Percentiles rank a stretch among this genome's conserved stretches.
These are phyloP conservation scores for Megacollybia marginata DNA, from an alignment of 768 basidiomycete species.

Conservation along the genomic window DNA sequence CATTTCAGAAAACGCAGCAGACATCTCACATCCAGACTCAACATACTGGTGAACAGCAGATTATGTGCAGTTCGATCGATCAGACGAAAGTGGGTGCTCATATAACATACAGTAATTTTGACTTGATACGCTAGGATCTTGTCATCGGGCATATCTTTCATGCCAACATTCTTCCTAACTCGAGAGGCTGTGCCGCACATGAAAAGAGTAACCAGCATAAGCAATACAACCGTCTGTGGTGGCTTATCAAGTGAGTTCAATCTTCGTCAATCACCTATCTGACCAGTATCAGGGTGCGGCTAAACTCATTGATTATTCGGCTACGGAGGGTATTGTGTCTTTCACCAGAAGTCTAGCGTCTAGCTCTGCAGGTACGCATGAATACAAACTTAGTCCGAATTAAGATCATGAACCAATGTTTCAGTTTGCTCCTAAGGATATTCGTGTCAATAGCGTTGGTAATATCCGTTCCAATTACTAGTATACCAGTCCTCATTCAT, in stretches of 20 bases:
- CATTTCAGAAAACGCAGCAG: slow-evolving; percentile 29
- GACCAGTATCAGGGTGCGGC: slow-evolving; percentile 5
- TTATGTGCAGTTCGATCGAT: slow-evolving; percentile 5
- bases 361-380: slow-evolving; percentile 30
- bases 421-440: slow-evolving; percentile 41
- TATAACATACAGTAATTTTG: slow-evolving; percentile 5
- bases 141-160: slow-evolving; percentile 49
- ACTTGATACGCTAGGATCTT: slow-evolving; percentile 16
- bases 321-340: slow-evolving; percentile 54
- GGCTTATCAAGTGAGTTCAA: slow-evolving; percentile 32
- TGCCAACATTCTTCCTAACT: slow-evolving; percentile 48
- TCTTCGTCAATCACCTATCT: not conserved
- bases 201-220: slow-evolving; percentile 48
- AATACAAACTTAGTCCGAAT: too few species aligned
- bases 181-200: slow-evolving; percentile 53
- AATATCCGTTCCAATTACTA: not conserved
- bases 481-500: not conserved
- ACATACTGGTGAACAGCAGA: slow-evolving; percentile 55
- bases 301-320: slow-evolving; percentile 37
- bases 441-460: slow-evolving; percentile 45
- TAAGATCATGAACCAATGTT: not conserved
- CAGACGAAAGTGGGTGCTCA: not conserved
- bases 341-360: slow-evolving; percentile 50
- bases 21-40: slow-evolving; percentile 38
- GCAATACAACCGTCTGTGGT: slow-evolving; percentile 59